These are phyloP conservation scores for Trametes hirsuta DNA, from an alignment of 1,284 basidiomycete genomes.

Conservation along the genomic window DNA sequence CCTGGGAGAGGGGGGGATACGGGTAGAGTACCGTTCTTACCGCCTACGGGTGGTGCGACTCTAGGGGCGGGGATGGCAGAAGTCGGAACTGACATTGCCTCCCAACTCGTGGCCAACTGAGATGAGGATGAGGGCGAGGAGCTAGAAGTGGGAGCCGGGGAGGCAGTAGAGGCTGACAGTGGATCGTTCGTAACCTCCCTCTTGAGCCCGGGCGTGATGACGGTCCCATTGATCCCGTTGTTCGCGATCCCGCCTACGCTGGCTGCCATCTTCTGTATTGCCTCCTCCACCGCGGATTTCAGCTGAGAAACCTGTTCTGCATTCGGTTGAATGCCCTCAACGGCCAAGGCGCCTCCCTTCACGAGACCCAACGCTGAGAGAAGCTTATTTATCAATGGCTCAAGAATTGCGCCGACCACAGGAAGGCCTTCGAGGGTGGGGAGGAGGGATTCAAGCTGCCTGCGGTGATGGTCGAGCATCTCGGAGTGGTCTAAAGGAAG, in stretches of 20 bases:
- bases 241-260: no score
- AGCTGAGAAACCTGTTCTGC: no score
- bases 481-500: neutral
- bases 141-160: neutral
- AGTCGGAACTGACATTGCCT: neutral
- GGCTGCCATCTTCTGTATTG: no score
- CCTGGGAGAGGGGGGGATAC: constrained; percentile 6
- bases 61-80: neutral
- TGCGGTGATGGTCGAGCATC: no score
- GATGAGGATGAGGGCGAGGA: neutral
- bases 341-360: neutral
- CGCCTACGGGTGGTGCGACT: neutral
- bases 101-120: neutral
- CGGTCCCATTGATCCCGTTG: no score
- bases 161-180: neutral
- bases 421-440: neutral
- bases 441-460: neutral
- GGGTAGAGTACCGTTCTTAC: neutral
- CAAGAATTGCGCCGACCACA: neutral
- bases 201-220: no score
- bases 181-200: neutral
- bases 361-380: neutral
- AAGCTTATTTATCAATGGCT: neutral
- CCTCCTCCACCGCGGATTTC: no score
- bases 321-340: no score